Percentiles rank a stretch among this genome's conserved stretches.
Evolutionary conservation across 164 flowering plant species (phyloP).

Genomic region (Vitis vinifera): DNA sequence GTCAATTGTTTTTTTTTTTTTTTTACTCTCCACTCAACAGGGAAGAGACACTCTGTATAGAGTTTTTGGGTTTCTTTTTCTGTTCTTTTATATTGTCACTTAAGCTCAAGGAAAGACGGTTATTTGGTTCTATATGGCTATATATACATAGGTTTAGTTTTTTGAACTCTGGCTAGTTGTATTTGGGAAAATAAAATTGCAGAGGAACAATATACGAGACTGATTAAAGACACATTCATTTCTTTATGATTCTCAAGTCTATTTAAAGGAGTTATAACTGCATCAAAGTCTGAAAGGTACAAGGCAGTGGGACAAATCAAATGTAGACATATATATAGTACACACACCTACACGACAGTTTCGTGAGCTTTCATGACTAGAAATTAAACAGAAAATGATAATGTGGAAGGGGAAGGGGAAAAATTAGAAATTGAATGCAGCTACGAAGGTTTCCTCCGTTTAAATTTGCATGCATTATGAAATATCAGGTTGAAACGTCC

Average conservation of each 20-base stretch:
- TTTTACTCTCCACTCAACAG: neutral
- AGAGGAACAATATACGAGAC: neutral
- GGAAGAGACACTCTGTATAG: too few species aligned
- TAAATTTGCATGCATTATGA: slow-evolving; percentile 20
- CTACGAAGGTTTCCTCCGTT: slow-evolving; percentile 25
- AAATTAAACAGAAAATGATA: slow-evolving; percentile 17
- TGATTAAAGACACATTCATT: slow-evolving; percentile 4
- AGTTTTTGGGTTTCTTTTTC: too few species aligned
- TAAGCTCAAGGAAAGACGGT: too few species aligned
- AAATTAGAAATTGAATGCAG: slow-evolving; percentile 22
- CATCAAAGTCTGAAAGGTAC: slow-evolving; percentile 5
- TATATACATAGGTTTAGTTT: too few species aligned
- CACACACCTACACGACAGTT: slow-evolving; percentile 42
- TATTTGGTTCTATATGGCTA: too few species aligned
- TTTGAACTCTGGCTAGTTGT: too few species aligned
- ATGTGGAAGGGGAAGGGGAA: slow-evolving; percentile 2
- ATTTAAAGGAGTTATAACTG: slow-evolving; percentile 1
- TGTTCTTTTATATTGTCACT: too few species aligned
- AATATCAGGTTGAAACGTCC: slow-evolving; percentile 50
- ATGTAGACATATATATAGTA: slow-evolving; percentile 21
- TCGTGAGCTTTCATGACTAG: slow-evolving; percentile 30
- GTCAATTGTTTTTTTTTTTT: neutral
- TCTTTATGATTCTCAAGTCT: slow-evolving; percentile 17
- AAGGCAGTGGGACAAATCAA: slow-evolving; percentile 12
- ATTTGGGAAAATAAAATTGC: too few species aligned